Base-by-base conservation (phyloP, 371 early-diverging fungal species). In the Mortierella sp. region DNA sequence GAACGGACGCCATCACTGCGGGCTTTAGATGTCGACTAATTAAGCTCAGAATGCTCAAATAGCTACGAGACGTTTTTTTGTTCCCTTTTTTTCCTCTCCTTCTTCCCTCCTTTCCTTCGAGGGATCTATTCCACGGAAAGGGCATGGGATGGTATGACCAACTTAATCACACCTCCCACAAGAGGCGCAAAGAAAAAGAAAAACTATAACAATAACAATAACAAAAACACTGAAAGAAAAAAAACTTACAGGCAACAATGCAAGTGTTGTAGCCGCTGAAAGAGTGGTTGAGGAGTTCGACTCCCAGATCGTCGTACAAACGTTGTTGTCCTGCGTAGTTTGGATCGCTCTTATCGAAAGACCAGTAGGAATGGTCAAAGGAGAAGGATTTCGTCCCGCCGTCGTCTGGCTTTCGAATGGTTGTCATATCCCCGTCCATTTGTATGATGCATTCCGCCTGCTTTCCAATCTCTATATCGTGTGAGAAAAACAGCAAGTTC, bases 351-450 rank as follows among this genome's bases (percentile, higher is more conserved):
- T 92, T 90, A 82, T 94, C 93, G 48, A 93, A 95, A 9, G 96
- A 94, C 96, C 96, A 96, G 84, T 96, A 97, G 55, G 95, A 95
- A 72, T 95, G 91, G 89, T 97, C 97, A 82, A 95, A 97, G 0
- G 95, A 95, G 84, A 96, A 97, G 13, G 94, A 87, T 79, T 94
- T 94, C 74, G 78, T 60, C 57, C 88, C 80, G 45, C 75, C 74
- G 63, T 87, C 88, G 3, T 88, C 91, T 11, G 94, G 95, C 79
- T 89, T 91, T 60, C 88, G 87, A 75, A 94, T 89, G 63, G 94
- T 93, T 24, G 95, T 95, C 89, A 93, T 93, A 80, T 94, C 89
- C 71, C 94, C 95, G 11, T 92, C 91, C 95, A 95, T 95, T 26
- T 91, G 90, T 80, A 94, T 91, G 72, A 94, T 89, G 71, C 92